Evolutionary conservation across 768 basidiomycete species (phyloP).

Genomic region (Tylopilus plumbeoviolaceoides): DNA sequence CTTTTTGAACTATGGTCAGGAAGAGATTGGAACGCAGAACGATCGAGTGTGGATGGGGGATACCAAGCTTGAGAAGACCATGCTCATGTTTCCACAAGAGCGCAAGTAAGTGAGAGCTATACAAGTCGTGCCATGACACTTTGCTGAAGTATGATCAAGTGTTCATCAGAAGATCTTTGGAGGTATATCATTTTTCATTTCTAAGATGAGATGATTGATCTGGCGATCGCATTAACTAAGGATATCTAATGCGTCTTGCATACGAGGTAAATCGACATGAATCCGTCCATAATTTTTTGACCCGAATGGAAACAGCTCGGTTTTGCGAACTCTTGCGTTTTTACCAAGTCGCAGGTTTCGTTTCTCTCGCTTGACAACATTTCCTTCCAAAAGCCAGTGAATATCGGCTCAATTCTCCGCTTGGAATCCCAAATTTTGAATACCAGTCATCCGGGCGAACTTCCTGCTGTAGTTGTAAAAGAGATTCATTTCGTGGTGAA

Average conservation of each 20-base stretch:
- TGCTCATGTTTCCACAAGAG: constrained; percentile 85
- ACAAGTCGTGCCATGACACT: neutral
- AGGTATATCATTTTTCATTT: constrained; percentile 36
- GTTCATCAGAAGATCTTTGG: constrained; percentile 84
- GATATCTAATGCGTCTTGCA: constrained; percentile 60
- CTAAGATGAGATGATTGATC: neutral
- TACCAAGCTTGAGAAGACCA: constrained; percentile 61
- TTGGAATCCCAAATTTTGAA: constrained; percentile 69
- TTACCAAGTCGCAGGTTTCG: constrained; percentile 59
- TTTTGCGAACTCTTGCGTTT: constrained; percentile 65
- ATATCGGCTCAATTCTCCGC: constrained; percentile 78
- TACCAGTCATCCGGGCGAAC: constrained; percentile 31
- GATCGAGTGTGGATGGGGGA: constrained; percentile 74
- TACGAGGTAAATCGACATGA: constrained; percentile 49
- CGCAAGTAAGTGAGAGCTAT: constrained; percentile 54
- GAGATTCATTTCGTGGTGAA: neutral
- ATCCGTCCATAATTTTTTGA: neutral
- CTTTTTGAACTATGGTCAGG: constrained; percentile 57
- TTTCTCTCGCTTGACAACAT: constrained; percentile 81
- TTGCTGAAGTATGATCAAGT: constrained; percentile 32
- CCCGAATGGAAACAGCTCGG: constrained; percentile 47
- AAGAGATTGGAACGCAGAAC: constrained; percentile 25
- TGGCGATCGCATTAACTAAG: constrained; percentile 19
- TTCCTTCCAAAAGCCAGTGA: constrained; percentile 74
- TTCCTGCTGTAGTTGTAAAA: constrained; percentile 57